These are phyloP conservation scores for Aspergillus leporis DNA, from an alignment of 495 filamentous ascomycete species.

Conservation along the genomic window DNA sequence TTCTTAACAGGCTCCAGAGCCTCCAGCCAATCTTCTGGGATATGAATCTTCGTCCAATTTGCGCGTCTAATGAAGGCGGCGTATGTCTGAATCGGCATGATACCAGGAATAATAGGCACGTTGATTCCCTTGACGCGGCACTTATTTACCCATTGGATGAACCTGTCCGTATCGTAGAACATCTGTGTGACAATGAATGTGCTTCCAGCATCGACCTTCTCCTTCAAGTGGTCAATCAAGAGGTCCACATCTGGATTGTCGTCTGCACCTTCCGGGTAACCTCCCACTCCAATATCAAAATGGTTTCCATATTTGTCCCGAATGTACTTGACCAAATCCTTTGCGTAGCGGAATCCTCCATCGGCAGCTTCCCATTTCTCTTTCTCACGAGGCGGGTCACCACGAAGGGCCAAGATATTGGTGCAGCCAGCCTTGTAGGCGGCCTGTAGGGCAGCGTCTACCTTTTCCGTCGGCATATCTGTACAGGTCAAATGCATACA, in stretches of 20 bases:
- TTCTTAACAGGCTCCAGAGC: slow-evolving; percentile 92
- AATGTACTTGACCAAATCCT: slow-evolving; percentile 93
- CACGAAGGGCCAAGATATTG: slow-evolving; percentile 93
- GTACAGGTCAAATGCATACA: slow-evolving; percentile 99
- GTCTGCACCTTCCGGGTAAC: slow-evolving; percentile 95
- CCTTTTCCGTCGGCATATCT: slow-evolving; percentile 90
- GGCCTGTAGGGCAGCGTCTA: slow-evolving; percentile 82
- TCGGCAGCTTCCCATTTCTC: slow-evolving; percentile 89
- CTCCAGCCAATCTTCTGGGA: slow-evolving; percentile 79
- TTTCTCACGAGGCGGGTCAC: slow-evolving; percentile 92
- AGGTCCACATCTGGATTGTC: slow-evolving; percentile 83
- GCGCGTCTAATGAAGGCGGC: slow-evolving; percentile 86
- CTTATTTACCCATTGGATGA: slow-evolving; percentile 84
- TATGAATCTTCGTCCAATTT: slow-evolving; percentile 80
- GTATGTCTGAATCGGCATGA: slow-evolving; percentile 98
- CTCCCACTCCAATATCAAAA: slow-evolving; percentile 97
- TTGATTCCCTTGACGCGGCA: slow-evolving; percentile 81
- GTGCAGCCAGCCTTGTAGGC: slow-evolving; percentile 96
- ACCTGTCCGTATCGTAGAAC: slow-evolving; percentile 98
- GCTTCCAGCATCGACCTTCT: slow-evolving; percentile 94
- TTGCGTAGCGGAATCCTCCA: slow-evolving; percentile 86
- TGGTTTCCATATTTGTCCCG: slow-evolving; percentile 86
- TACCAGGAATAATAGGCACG: slow-evolving; percentile 91
- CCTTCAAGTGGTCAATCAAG: slow-evolving; percentile 90
- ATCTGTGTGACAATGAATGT: slow-evolving; percentile 97